Evolutionary conservation across 2,329 filamentous ascomycete species (phyloP).

Genomic region (Torrubiella hemipterigena): DNA sequence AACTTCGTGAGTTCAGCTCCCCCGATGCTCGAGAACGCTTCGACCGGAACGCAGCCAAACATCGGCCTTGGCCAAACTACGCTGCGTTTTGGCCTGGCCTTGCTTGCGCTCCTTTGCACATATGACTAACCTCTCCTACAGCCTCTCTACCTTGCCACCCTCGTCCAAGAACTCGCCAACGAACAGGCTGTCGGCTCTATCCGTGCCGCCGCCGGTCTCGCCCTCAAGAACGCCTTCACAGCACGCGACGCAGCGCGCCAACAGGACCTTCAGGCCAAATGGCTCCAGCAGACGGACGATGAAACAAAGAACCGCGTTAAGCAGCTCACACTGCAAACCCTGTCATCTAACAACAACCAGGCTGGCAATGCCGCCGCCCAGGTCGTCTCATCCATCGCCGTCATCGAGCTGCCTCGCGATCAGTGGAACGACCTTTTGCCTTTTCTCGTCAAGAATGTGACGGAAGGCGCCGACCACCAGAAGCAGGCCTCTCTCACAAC

Average conservation of each 20-base stretch:
- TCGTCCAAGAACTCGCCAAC: slow-evolving; percentile 90
- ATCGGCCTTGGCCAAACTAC: too few species aligned
- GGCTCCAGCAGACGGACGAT: slow-evolving; percentile 71
- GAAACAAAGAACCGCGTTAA: slow-evolving; percentile 83
- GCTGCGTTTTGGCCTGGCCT: too few species aligned
- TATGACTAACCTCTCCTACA: too few species aligned
- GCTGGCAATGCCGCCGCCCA: slow-evolving; percentile 86
- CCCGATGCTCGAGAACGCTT: slow-evolving; percentile 9
- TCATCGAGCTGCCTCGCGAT: slow-evolving; percentile 84
- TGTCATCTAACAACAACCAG: slow-evolving; percentile 66
- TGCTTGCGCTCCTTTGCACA: too few species aligned
- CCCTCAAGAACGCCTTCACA: slow-evolving; percentile 96
- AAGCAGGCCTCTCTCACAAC: slow-evolving; percentile 91
- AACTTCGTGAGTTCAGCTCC: slow-evolving; percentile 64
- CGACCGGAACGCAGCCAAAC: too few species aligned
- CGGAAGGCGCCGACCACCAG: slow-evolving; percentile 70
- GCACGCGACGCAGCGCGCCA: slow-evolving; percentile 81
- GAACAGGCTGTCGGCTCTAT: slow-evolving; percentile 73
- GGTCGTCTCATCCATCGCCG: slow-evolving; percentile 87
- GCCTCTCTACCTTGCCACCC: slow-evolving; percentile 85
- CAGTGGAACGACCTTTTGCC: slow-evolving; percentile 92
- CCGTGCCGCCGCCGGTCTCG: slow-evolving; percentile 87
- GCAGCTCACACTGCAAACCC: slow-evolving; percentile 76
- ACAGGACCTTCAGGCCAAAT: slow-evolving; percentile 85
- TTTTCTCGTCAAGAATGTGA: slow-evolving; percentile 83